Base-by-base conservation (phyloP, 2,329 filamentous ascomycete genomes). In the Ophiostoma quercus region DNA sequence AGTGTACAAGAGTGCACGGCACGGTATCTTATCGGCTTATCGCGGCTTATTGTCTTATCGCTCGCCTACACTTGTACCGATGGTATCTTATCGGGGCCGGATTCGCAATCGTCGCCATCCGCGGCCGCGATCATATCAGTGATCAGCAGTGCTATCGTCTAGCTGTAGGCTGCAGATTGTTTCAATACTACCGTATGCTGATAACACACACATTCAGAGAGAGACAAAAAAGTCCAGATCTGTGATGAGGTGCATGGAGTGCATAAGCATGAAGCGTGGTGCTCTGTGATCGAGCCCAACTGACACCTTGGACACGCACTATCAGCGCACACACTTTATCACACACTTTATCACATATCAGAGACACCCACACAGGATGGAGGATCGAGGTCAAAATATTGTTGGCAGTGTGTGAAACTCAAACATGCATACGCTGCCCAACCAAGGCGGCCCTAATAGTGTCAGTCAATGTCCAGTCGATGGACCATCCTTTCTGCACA, bases 11-110 rank as follows among this genome's bases (percentile, higher is more conserved):
- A 22, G 5, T 25, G 22, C 16, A 51, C 43, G 43, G 43, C 16
- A 57, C n/a, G 12, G 8, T 25, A 57, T 54, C 51, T 57, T 25
- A 57, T 57, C 47, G 22, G 47, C 51, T 57, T 57, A 57, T 57
- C 51, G n/a, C n/a, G 25, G 5, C 8, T 25, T 54, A 29, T 29
- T 25, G 22, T 57, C 51, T 57, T n/a, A 57, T 57, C 16, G 43
- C 16, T 47, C 43, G 43, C 43, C 43, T 47, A 47, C 16, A 47
- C 16, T 11, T 57, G 19, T 57, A 5, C 51, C 51, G 22, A 57
- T 57, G 51, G 22, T 57, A 57, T 67, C 22, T 69, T 67, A 62
- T 62, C 57, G 25, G 57, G 11, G 12, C 25, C 57, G 57, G 57
- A 32, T 32, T 62, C 57, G 57, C 25, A 62, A 62, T 62, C 51